Evolutionary conservation across 768 basidiomycete genomes (phyloP).

Genomic region (Russula abietina): DNA sequence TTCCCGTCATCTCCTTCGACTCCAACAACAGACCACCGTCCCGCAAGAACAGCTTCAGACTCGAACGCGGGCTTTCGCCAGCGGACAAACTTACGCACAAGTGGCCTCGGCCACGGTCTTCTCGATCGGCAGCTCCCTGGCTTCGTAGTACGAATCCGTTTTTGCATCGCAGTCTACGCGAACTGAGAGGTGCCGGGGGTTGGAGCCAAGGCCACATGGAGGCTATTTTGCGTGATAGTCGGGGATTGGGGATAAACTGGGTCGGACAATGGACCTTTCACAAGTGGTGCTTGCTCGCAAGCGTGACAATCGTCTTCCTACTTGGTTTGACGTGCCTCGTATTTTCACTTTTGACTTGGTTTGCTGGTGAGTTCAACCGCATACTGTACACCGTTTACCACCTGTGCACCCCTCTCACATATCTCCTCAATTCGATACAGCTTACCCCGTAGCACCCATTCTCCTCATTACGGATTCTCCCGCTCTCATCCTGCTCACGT

Average conservation of each 20-base stretch:
- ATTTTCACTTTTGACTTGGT: slow-evolving; percentile 54
- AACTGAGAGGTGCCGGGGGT: slow-evolving; percentile 13
- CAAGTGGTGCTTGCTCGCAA: slow-evolving; percentile 57
- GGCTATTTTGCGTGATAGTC: slow-evolving; percentile 32
- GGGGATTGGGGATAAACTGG: slow-evolving; percentile 36
- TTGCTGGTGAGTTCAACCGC: slow-evolving; percentile 39
- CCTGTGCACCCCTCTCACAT: not conserved
- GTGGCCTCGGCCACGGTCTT: slow-evolving; percentile 42
- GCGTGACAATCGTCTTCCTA: slow-evolving; percentile 47
- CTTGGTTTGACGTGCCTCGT: slow-evolving; percentile 49
- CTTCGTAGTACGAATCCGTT: slow-evolving; percentile 6
- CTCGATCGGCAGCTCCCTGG: slow-evolving; percentile 19
- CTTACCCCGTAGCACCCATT: slow-evolving; percentile 57
- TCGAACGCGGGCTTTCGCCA: not conserved
- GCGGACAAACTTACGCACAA: slow-evolving; percentile 44
- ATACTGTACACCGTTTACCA: not conserved
- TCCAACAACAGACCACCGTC: not conserved
- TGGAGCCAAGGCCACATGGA: slow-evolving; percentile 10
- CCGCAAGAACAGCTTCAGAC: not conserved
- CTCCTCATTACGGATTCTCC: slow-evolving; percentile 56
- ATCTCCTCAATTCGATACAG: slow-evolving; percentile 32
- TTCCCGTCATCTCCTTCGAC: not conserved
- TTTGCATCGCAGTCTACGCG: slow-evolving; percentile 15
- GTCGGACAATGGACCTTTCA: slow-evolving; percentile 51
- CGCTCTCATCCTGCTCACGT: slow-evolving; percentile 48